Percentiles rank a stretch among this genome's conserved stretches.
These are phyloP conservation scores for Zasmidium citrigriseum DNA, from an alignment of 2,329 filamentous ascomycete genomes.

Conservation along the genomic window DNA sequence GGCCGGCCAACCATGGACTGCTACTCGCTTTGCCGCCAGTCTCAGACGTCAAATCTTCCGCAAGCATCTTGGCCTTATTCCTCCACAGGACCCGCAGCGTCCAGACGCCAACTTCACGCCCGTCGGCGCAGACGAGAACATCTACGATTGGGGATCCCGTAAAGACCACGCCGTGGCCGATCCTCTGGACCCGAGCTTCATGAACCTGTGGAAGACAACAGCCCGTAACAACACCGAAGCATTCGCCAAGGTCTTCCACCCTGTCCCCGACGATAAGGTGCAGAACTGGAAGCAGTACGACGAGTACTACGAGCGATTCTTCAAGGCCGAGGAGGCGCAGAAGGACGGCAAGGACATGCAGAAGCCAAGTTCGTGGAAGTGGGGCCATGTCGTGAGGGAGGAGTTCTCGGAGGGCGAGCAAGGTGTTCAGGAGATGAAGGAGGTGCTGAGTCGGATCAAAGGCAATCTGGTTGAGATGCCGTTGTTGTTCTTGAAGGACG, in stretches of 20 bases:
- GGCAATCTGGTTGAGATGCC: conserved; percentile 79
- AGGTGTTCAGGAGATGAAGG: conserved; percentile 54
- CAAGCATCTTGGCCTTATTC: conserved; percentile 84
- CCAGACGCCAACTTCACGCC: conserved; percentile 60
- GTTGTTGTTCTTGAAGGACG: conserved; percentile 78
- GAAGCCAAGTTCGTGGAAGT: conserved; percentile 65
- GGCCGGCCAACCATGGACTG: conserved; percentile 70
- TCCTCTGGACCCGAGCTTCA: conserved; percentile 69
- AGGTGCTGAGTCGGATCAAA: conserved; percentile 71
- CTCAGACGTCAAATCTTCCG: conserved; percentile 85
- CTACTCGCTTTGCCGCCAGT: conserved; percentile 73
- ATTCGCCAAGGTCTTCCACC: conserved; percentile 81
- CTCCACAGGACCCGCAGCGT: conserved; percentile 67
- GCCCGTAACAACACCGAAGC: conserved; percentile 78
- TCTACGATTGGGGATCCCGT: conserved; percentile 50
- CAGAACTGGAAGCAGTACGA: conserved; percentile 74
- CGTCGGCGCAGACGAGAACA: conserved; percentile 56
- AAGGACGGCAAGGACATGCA: conserved; percentile 45
- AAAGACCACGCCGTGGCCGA: conserved; percentile 66
- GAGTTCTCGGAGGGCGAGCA: conserved; percentile 47
- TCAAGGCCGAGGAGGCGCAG: conserved; percentile 49
- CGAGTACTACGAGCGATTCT: conserved; percentile 67
- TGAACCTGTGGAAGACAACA: conserved; percentile 69
- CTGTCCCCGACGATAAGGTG: conserved; percentile 68
- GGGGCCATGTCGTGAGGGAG: conserved; percentile 77